Base-by-base conservation (phyloP, 441 rosid genomes). In the Populus hybrid region DNA sequence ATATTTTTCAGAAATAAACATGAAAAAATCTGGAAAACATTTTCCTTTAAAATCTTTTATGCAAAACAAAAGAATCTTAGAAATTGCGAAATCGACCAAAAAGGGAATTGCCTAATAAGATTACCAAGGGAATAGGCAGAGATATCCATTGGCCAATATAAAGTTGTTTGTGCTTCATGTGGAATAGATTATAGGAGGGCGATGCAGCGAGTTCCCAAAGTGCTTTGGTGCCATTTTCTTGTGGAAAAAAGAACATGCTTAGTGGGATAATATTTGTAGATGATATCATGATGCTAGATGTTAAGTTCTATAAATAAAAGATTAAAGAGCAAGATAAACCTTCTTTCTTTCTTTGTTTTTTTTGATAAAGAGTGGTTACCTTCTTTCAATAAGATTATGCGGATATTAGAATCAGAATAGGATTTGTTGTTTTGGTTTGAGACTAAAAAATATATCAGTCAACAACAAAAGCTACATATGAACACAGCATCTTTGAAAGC, bases 121-220 rank as follows among this genome's bases (percentile, higher is more conserved):
- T 72, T 66, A 21, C 28, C 56, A 50, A 74, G 12, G 18, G 31
- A 69, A 42, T 79, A 64, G 71, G 74, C 79, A 33, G 36, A 65
- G 79, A 70, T 53, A 75, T 76, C 80, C 68, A 53, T 81, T 74
- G 83, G 84, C 79, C 83, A 83, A 69, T 53, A 24, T 9, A n/a
- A 45, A 68, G 75, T 72, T 71, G 38, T 77, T 53, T 69, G 24
- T 77, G 72, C 63, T 75, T 56, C 26, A 31, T 64, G 35, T 29
- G 76, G 36, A 77, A 53, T 6, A 53, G 63, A 53, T 53, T 18
- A 64, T 70, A 40, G 71, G 81, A 68, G 45, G 72, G 70, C 70
- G 73, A 78, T 64, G 38, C n/a, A 64, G 42, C 77, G 71, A 75
- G 67, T 50, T 74, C 61, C 76, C 73, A 33, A 61, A 18, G 7